Evolutionary conservation across 2,329 filamentous ascomycete species (phyloP), one percentile per base, ranked within the genome.

Genomic region (Xylaria digitata): DNA sequence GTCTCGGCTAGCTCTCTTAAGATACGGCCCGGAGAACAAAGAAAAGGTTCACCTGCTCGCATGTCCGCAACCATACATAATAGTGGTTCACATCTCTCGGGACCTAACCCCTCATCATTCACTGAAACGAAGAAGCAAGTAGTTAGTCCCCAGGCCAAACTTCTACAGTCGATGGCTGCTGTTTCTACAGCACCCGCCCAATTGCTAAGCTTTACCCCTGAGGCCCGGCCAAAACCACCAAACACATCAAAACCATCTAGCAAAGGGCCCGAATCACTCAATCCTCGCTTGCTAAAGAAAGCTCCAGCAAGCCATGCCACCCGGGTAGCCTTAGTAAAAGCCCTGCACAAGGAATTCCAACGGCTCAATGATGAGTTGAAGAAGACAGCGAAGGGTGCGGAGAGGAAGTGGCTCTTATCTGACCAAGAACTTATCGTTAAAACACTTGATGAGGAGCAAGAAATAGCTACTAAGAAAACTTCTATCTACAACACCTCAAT

Each of bases 401-500:
- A 83, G 48, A 76, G 78, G 46, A 80, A 82, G n/a, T 80, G 92
- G 2, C 74, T 89, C 17, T 77, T 93, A 53, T 86, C 85, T 0
- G 83, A 88, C 1, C 88, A 92, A 74, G 86, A 90, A 52, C 82
- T 94, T 23, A 90, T 94, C 68, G 87, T 85, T 71, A 82, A 88
- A 67, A 87, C 89, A 0, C 81, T 95, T 1, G 91, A 95, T 71
- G 89, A 94, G 67, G 96, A 99, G 80, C 89, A 97, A 76, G 87
- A 87, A 42, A 82, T 88, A 7, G 94, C 94, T 0, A 83, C 83
- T 13, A 88, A 90, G 17, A 90, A 90, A 66, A 81, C 85, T 1
- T 80, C 85, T 0, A 88, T 98, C 32, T 99, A 99, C 75, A 83
- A 86, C 7, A 97, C 97, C 73, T 83, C 94, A 30, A 88, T 98